Conservation (phyloP, 2,329 filamentous ascomycete species). For the Teratosphaeria destructans region DNA sequence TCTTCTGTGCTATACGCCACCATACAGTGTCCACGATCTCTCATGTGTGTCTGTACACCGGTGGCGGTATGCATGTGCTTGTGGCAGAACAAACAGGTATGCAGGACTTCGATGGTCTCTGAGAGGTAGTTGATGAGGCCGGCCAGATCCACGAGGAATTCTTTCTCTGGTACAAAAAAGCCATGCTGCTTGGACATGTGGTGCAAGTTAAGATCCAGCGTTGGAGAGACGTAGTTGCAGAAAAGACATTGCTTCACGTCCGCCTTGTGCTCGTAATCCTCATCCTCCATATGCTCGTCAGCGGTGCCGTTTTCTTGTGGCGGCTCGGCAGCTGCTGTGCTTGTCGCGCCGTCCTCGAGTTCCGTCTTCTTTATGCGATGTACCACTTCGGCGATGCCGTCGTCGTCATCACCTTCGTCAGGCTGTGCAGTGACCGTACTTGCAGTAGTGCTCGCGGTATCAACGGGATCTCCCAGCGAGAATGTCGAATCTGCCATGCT, state of each 20-base stretch:
- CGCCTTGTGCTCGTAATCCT: conserved; percentile 28
- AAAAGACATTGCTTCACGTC: conserved; percentile 61
- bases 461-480: conserved; percentile 72
- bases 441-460: conserved; percentile 36
- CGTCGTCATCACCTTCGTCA: conserved; percentile 48
- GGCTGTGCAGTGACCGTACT: conserved; percentile 29
- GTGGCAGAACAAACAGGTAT: conserved; percentile 81
- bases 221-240: conserved; percentile 78
- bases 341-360: conserved; percentile 20
- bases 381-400: conserved; percentile 53
- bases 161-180: conserved; percentile 88
- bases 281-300: conserved; percentile 22
- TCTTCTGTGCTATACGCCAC: conserved; percentile 83
- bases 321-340: conserved; percentile 12
- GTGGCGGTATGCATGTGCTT: conserved; percentile 68
- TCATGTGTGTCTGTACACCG: conserved; percentile 92
- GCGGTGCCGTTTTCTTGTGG: conserved; percentile 16
- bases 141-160: conserved; percentile 72
- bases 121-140: conserved; percentile 71
- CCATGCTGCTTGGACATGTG: conserved; percentile 93
- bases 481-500: conserved; percentile 88
- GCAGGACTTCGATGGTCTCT: conserved; percentile 65
- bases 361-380: conserved; percentile 62
- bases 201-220: conserved; percentile 60
- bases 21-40: conserved; percentile 92